These are phyloP conservation scores for Cladophialophora yegresii DNA, from an alignment of 2,329 filamentous ascomycete genomes.

Conservation along the genomic window DNA sequence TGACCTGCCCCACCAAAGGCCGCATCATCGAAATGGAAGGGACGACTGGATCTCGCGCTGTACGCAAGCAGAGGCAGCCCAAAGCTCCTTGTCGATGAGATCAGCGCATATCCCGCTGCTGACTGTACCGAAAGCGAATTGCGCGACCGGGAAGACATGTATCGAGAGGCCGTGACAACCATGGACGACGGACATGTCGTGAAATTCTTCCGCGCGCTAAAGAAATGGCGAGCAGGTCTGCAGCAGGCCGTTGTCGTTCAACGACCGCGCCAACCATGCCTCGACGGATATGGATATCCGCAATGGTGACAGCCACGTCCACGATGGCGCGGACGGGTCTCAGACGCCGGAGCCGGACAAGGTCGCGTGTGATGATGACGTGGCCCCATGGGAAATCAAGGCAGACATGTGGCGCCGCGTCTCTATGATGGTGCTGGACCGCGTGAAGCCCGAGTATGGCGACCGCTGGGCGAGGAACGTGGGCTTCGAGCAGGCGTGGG, in stretches of 20 bases:
- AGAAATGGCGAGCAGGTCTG: conserved; percentile 9
- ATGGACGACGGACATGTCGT: conserved; percentile 14
- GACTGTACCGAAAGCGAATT: neutral
- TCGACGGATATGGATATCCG: neutral
- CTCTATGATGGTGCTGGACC: conserved; percentile 9
- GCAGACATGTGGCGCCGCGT: conserved; percentile 10
- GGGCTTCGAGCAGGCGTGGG: conserved; percentile 8
- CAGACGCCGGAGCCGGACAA: neutral
- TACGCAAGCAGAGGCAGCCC: conserved; percentile 3
- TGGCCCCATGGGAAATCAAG: conserved; percentile 6
- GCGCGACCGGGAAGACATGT: conserved; percentile 4
- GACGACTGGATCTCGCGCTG: conserved; percentile 8
- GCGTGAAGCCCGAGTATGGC: conserved; percentile 6
- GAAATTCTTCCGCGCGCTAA: conserved; percentile 14
- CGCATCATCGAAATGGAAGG: conserved; percentile 11
- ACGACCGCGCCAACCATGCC: neutral
- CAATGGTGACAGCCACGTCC: neutral
- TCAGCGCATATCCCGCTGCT: neutral
- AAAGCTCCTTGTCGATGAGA: conserved; percentile 8
- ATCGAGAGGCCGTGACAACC: neutral
- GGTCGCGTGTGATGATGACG: neutral
- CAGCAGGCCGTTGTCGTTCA: neutral
- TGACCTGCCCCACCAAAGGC: neutral
- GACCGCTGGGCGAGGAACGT: conserved; percentile 7
- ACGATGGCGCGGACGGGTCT: neutral